Base-by-base conservation (phyloP, 2,329 filamentous ascomycete genomes). In the Orbilia blumenaviensis region DNA sequence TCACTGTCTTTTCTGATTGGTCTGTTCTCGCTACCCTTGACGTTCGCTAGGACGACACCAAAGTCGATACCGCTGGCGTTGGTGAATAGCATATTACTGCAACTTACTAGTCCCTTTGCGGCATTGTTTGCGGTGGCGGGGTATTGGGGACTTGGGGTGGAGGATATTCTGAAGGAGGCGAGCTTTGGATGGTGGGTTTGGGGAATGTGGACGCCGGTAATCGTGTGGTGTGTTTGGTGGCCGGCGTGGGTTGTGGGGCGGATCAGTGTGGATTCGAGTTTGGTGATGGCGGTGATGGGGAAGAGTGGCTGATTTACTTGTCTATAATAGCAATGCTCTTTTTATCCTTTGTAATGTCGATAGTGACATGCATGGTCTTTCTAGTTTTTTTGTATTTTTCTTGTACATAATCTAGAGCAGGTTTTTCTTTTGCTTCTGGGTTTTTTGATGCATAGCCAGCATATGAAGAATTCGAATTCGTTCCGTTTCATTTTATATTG, bases 161-260 rank as follows among this genome's bases (percentile, higher is more conserved):
- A 85, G 46, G 83, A 87, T 1, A 86, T 95, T 1, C 83, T 97
- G 61, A 86, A 86, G 27, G 87, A 91, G 81, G 92, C 92, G 0
- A 92, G 91, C 3, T 93, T 95, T 81, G 93, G 92, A 0, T 97
- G 93, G 93, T 88, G 92, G 81, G 89, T 97, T 10, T 93, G 91
- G 88, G 92, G 93, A 0, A 89, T 95, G 87, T 96, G 93, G 85
- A 96, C 93, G 0, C 90, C 92, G 74, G 89, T 97, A 16, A 89
- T 96, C 9, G 87, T 97, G n/a, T 97, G 93, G 92, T 91, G 93
- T 81, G 89, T 97, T 46, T 97, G 94, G 94, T 95, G 93, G 91
- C 94, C 94, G 0, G 93, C 92, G 6, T 97, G 94, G 94, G 82
- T 95, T 38, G 87, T 89, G 5, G 91, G 66, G 16, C 72, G 78